Evolutionary conservation across 305 asterid genomes (phyloP), one percentile per base, ranked within the genome.

Genomic region (Fraxinus nigra): DNA sequence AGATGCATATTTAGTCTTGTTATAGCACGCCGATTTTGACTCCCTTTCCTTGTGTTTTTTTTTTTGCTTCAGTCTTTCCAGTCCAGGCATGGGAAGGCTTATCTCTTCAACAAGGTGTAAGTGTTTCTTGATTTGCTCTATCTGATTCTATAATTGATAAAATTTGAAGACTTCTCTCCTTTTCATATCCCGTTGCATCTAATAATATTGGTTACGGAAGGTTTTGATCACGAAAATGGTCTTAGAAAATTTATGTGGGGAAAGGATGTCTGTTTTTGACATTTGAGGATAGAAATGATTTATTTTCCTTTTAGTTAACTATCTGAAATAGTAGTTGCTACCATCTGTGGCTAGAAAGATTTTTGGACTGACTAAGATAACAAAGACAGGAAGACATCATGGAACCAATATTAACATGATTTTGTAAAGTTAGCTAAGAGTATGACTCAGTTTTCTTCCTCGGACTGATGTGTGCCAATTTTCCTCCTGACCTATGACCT

Each of bases 101-200:
- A 93, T 89, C 99, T 95, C 92, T 91, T 95, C 89, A 80, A 86
- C 75, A 92, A 93, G 81, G 98, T 93, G 98, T 92, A 93, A 91
- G 98, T 93, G 78, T 85, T 89, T 83, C 88, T 85, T 85, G 75
- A 78, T 75, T 79, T 84, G 77, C 80, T 81, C 83, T 18, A 34
- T 82, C 86, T 43, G 75, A 73, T 76, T 48, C 67, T 76, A 72
- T 76, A 76, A 73, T 34, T 54, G 30, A 32, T 35, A 16, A 24
- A 48, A 20, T 2, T 76, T 30, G 37, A 70, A 70, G 26, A 34
- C 56, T 22, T 28, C 32, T 69, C 72, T 28, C 28, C 54, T 69
- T 63, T 7, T 16, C 63, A 14, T 69, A 38, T 14, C 13, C 28
- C 37, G 7, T 22, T 40, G 56, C n/a, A 28, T 56, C 37, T 26